Percentiles rank a stretch among this genome's conserved stretches.
These are phyloP conservation scores for Suillus variegatus DNA, from an alignment of 768 basidiomycete genomes.

Conservation along the genomic window DNA sequence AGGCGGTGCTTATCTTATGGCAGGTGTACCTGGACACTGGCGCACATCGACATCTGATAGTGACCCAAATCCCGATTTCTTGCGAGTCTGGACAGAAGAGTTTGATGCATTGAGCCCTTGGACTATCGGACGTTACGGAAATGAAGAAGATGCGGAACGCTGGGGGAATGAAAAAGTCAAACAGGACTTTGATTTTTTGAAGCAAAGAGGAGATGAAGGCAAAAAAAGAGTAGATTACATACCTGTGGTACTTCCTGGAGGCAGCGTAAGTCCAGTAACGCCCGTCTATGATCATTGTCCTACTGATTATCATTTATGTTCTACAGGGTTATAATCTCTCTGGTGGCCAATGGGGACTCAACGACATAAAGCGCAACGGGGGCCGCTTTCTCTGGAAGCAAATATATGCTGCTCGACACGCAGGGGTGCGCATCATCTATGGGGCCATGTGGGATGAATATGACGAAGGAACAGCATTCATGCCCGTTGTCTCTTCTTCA, in stretches of 20 bases:
- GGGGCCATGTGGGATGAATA: slow-evolving; percentile 93
- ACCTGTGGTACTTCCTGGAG: slow-evolving; percentile 82
- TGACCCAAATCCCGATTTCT: slow-evolving; percentile 64
- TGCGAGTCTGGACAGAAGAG: slow-evolving; percentile 71
- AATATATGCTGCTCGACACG: slow-evolving; percentile 63
- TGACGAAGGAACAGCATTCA: slow-evolving; percentile 82
- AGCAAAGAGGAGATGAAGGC: slow-evolving; percentile 44
- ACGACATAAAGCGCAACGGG: slow-evolving; percentile 70
- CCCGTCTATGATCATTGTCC: background rate
- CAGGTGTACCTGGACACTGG: slow-evolving; percentile 74
- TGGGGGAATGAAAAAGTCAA: slow-evolving; percentile 66
- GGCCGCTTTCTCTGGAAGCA: slow-evolving; percentile 83
- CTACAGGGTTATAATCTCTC: slow-evolving; percentile 70
- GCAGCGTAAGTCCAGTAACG: slow-evolving; percentile 57
- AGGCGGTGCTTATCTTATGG: slow-evolving; percentile 75
- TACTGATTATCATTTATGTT: slow-evolving; percentile 10
- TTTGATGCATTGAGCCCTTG: slow-evolving; percentile 84
- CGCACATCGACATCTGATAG: slow-evolving; percentile 70
- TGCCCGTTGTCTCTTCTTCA: slow-evolving; percentile 68
- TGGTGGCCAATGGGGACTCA: slow-evolving; percentile 69
- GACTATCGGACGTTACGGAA: slow-evolving; percentile 73
- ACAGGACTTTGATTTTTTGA: slow-evolving; percentile 63
- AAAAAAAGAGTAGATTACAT: slow-evolving; percentile 71
- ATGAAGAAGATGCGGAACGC: slow-evolving; percentile 59
- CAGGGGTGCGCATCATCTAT: slow-evolving; percentile 67